Base-by-base conservation (phyloP, 371 early-diverging fungal species). In the Polyrhizophydium stewartii region DNA sequence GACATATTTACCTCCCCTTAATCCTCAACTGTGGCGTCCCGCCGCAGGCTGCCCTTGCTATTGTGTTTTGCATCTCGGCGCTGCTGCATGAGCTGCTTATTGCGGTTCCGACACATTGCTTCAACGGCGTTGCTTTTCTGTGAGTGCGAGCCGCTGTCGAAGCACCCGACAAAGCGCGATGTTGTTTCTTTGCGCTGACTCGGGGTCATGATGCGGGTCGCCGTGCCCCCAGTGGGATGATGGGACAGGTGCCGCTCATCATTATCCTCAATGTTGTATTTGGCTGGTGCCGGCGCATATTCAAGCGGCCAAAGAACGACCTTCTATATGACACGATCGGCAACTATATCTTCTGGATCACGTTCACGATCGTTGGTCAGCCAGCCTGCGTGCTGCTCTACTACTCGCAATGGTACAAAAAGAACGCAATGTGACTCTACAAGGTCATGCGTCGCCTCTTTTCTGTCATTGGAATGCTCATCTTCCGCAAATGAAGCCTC, bases 201-300 rank as follows among this genome's bases (percentile, higher is more conserved):
- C 17, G 6, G 27, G 25, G 16, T 17, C 7, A 37, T 45, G 51
- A 19, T 17, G 16, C 9, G 6, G 19, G 21, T 10, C 13, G 13
- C 9, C 25, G 35, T 31, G 10, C 33, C 2, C 16, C 12, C 41
- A 59, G 82, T 40, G 94, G 91, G 28, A 94, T 94, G 93, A 73
- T 95, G 63, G 78, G 83, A 51, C 95, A 94, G 72, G 85, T 94
- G 16, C 95, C 95, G 10, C 63, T 94, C 60, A 90, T 94, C 60
- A 82, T 85, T 35, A 60, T 89, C 25, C 90, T 93, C 0, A 57
- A 51, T 25, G 31, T 71, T 62, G 58, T 79, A 58, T 65, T 41
- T 72, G 72, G 16, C 53, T 17, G 59, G 21, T 31, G 72, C 17
- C 27, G 30, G 21, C 63, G 88, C 58, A 85, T 83, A 61, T 85